Percentiles rank a stretch among this genome's conserved stretches.
Conservation (phyloP, 2,329 filamentous ascomycete genomes). For the Dactylellina leptospora region DNA sequence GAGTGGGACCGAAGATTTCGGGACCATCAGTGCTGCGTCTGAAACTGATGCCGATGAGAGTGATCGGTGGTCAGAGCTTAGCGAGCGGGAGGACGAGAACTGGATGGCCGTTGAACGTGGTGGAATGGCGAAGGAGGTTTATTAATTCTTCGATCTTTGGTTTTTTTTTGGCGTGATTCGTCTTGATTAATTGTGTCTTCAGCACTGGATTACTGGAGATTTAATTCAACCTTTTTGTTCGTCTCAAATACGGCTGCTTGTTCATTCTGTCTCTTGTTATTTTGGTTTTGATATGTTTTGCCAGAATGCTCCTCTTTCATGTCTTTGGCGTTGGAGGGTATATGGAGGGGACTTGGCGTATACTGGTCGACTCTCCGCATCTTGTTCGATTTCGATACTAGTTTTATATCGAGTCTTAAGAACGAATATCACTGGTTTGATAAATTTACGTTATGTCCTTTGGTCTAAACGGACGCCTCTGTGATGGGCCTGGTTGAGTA, state of each 20-base stretch:
- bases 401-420: too few species aligned
- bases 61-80: conserved; percentile 48
- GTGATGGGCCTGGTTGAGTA: too few species aligned
- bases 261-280: not conserved
- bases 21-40: conserved; percentile 28
- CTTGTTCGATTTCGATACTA: too few species aligned
- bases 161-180: too few species aligned
- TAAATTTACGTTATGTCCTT: too few species aligned
- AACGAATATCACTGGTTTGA: too few species aligned
- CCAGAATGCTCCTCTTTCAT: not conserved
- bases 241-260: not conserved
- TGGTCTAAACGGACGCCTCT: too few species aligned
- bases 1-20: conserved; percentile 46
- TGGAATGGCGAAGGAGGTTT: conserved; percentile 49
- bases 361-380: too few species aligned
- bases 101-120: conserved; percentile 50
- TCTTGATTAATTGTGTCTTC: not conserved
- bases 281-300: not conserved
- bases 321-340: conserved; percentile 34
- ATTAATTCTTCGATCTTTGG: not conserved
- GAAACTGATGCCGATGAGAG: conserved; percentile 52
- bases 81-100: conserved; percentile 41
- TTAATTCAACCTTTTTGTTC: not conserved
- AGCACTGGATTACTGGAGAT: not conserved
- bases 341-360: conserved; percentile 17